Evolutionary conservation across 2,329 filamentous ascomycete genomes (phyloP), one percentile per base, ranked within the genome.

Genomic region (Monosporascus sp.): DNA sequence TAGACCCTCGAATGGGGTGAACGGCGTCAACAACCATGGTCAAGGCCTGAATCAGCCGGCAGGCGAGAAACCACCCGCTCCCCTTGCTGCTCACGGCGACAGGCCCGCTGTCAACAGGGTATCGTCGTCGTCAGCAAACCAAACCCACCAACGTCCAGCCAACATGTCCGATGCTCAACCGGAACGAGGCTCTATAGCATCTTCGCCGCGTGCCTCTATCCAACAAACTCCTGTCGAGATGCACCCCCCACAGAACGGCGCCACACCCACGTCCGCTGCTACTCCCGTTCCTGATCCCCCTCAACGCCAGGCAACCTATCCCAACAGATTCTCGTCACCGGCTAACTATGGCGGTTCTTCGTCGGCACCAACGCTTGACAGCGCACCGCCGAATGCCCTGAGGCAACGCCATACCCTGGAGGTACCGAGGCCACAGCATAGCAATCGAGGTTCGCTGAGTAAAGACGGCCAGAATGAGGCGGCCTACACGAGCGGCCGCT

Each of bases 391-490:
- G 2, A 46, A 46, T 15, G 74, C 77, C 35, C 74, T 93, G 48
- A 87, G 88, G 69, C 90, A 96, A 56, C 85, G 92, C 59, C 88
- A 96, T 72, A 96, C 91, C 0, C 78, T 97, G 26, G 91, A 96
- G 70, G 90, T 96, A 0, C 91, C 92, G 7, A 89, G 86, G 70
- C 70, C 78, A 17, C 74, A 79, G 20, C 78, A 85, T n/a, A 75
- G 80, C 20, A 46, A 31, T 37, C 81, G 89, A 62, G 80, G 74
- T 51, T 91, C 89, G n/a, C 85, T 82, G 60, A 91, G 96, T 60
- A 80, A 46, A n/a, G 43, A 46, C 24, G 43, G 20, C 20, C 43
- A 85, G 31, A 74, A 80, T 58, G 88, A 92, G 61, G 79, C 71
- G 2, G 79, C 82, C 15, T 84, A 84, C 44, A 79, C 85, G 9